These are phyloP conservation scores for Amphirosellinia nigrospora DNA, from an alignment of 495 filamentous ascomycete species.

Conservation along the genomic window DNA sequence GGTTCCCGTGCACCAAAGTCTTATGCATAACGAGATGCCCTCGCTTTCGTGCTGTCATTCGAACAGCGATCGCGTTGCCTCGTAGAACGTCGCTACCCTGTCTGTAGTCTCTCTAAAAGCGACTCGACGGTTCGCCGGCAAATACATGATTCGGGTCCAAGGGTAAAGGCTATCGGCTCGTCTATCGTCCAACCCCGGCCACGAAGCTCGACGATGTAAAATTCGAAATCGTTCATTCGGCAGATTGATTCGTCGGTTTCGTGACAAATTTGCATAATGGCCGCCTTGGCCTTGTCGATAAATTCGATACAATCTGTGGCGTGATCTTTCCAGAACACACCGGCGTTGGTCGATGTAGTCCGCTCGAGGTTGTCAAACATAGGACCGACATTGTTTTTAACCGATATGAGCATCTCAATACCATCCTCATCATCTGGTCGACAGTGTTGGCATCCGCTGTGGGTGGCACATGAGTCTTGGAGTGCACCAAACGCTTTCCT, in stretches of 20 bases:
- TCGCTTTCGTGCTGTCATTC: constrained; percentile 51
- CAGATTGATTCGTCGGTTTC: constrained; percentile 43
- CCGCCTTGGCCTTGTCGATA: constrained; percentile 38
- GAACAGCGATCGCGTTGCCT: constrained; percentile 48
- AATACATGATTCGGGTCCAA: constrained; percentile 41
- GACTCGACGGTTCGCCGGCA: constrained; percentile 48
- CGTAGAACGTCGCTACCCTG: constrained; percentile 54
- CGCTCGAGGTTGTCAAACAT: constrained; percentile 42
- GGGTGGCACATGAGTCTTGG: constrained; percentile 32
- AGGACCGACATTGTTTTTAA: constrained; percentile 52
- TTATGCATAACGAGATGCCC: constrained; percentile 55
- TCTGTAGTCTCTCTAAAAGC: constrained; percentile 52
- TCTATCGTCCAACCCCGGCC: constrained; percentile 47
- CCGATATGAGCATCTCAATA: constrained; percentile 44
- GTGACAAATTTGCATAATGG: constrained; percentile 37
- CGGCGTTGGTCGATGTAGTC: constrained; percentile 45
- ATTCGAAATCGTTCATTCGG: constrained; percentile 49
- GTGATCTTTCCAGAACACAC: constrained; percentile 46
- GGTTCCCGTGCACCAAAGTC: constrained; percentile 49
- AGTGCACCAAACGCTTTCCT: constrained; percentile 42
- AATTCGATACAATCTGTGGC: constrained; percentile 45
- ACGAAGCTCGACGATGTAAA: constrained; percentile 49
- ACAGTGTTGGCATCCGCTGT: constrained; percentile 36
- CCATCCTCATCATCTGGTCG: constrained; percentile 43
- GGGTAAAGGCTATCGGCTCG: constrained; percentile 44